Evolutionary conservation across 768 basidiomycete species (phyloP).

Genomic region (Lentinula boryana): DNA sequence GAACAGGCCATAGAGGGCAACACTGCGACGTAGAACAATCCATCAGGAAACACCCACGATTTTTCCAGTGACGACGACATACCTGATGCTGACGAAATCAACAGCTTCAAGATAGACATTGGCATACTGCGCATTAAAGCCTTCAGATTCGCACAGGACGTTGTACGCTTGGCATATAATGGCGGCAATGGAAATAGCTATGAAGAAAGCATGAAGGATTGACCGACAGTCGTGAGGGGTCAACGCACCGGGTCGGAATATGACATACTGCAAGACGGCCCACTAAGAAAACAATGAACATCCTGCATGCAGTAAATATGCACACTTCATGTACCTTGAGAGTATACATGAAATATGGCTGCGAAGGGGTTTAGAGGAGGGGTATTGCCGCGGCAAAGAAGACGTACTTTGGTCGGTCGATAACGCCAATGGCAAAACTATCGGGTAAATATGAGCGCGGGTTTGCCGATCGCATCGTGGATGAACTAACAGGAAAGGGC

Average conservation of each 20-base stretch:
- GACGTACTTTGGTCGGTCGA: constrained; percentile 65
- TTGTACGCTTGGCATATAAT: constrained; percentile 69
- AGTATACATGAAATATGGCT: constrained; percentile 78
- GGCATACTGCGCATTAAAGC: constrained; percentile 57
- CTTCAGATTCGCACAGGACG: constrained; percentile 63
- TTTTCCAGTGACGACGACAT: constrained; percentile 7
- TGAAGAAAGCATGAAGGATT: constrained; percentile 3
- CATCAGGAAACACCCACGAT: too few species aligned
- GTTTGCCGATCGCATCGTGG: not conserved
- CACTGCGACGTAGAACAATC: constrained; percentile 27
- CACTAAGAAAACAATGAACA: constrained; percentile 40
- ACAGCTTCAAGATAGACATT: constrained; percentile 64
- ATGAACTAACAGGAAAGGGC: constrained; percentile 49
- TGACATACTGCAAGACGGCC: constrained; percentile 85
- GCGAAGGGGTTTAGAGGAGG: constrained; percentile 31
- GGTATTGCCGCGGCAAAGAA: not conserved
- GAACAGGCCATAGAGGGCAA: constrained; percentile 83
- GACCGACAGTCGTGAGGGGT: not conserved
- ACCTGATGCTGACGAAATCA: constrained; percentile 83
- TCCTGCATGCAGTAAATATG: not conserved
- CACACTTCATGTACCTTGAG: constrained; percentile 49
- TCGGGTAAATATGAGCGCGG: not conserved
- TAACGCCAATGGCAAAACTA: constrained; percentile 82
- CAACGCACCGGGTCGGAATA: constrained; percentile 50
- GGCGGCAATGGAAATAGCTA: constrained; percentile 61